These are phyloP conservation scores for Plasmopara halstedii DNA, from an alignment of 352 stramenopile species.

Conservation along the genomic window DNA sequence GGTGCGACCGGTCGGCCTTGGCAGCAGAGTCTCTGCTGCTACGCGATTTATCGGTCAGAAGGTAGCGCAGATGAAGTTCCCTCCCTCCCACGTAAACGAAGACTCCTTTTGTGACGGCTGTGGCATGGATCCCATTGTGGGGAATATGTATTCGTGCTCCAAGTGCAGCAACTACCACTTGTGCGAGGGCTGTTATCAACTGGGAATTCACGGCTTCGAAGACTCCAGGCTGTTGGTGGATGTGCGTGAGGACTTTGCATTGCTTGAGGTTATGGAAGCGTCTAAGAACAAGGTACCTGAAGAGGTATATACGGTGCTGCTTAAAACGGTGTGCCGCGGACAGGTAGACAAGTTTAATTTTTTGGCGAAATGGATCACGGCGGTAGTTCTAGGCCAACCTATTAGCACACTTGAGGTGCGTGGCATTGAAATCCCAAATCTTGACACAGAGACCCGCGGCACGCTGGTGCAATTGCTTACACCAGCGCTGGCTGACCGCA, in stretches of 20 bases:
- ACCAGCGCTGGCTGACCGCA: constrained; percentile 73
- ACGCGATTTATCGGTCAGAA: constrained; percentile 75
- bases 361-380: constrained; percentile 78
- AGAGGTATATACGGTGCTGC: constrained; percentile 73
- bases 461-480: constrained; percentile 72
- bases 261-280: constrained; percentile 65
- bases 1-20: constrained; percentile 25
- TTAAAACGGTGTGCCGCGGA: constrained; percentile 78
- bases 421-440: constrained; percentile 79
- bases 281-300: constrained; percentile 73
- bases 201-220: constrained; percentile 79
- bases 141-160: constrained; percentile 86
- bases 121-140: constrained; percentile 83
- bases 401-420: constrained; percentile 63
- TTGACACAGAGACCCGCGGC: constrained; percentile 59
- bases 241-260: constrained; percentile 75
- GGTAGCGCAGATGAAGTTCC: constrained; percentile 72
- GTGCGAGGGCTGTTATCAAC: constrained; percentile 79
- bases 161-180: constrained; percentile 79
- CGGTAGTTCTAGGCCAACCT: constrained; percentile 62
- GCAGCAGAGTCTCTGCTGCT: constrained; percentile 59
- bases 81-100: constrained; percentile 67
- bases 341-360: constrained; percentile 88
- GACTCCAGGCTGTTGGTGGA: constrained; percentile 67
- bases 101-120: constrained; percentile 88